Evolutionary conservation across 371 early-diverging fungal species (phyloP).

Genomic region (Rhizopus delemar): DNA sequence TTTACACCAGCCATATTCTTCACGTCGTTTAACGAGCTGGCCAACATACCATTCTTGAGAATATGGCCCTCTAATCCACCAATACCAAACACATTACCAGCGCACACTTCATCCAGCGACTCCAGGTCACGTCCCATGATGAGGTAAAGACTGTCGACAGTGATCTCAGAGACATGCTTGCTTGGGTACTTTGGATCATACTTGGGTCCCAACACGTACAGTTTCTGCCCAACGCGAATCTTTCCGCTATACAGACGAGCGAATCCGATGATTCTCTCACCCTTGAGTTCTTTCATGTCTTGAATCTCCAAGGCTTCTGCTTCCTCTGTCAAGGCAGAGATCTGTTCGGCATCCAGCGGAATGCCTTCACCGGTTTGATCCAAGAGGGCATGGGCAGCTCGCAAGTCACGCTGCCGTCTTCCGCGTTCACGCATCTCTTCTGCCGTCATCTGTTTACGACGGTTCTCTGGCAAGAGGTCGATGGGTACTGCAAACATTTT

Average conservation of each 20-base stretch:
- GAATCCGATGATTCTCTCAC: conserved; percentile 83
- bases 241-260: conserved; percentile 92
- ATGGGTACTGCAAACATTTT: conserved; percentile 90
- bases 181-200: conserved; percentile 75
- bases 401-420: conserved; percentile 47
- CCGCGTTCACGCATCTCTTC: conserved; percentile 92
- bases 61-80: conserved; percentile 87
- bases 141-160: conserved; percentile 79
- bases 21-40: conserved; percentile 58
- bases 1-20: conserved; percentile 60
- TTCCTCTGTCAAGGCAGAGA: conserved; percentile 22
- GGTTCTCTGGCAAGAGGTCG: conserved; percentile 72
- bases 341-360: conserved; percentile 28
- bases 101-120: conserved; percentile 78
- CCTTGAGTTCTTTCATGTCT: conserved; percentile 28
- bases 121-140: conserved; percentile 96
- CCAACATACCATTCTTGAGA: conserved; percentile 89
- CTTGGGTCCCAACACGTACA: conserved; percentile 93
- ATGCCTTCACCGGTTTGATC: conserved; percentile 44
- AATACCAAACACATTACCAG: conserved; percentile 97
- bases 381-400: conserved; percentile 29
- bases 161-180: conserved; percentile 67
- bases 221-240: conserved; percentile 79
- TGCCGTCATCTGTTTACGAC: conserved; percentile 72
- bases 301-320: conserved; percentile 32